Evolutionary conservation across 805 yeast species (phyloP), one percentile per base, ranked within the genome.

Genomic region (Dipodascopsis uninucleata): DNA sequence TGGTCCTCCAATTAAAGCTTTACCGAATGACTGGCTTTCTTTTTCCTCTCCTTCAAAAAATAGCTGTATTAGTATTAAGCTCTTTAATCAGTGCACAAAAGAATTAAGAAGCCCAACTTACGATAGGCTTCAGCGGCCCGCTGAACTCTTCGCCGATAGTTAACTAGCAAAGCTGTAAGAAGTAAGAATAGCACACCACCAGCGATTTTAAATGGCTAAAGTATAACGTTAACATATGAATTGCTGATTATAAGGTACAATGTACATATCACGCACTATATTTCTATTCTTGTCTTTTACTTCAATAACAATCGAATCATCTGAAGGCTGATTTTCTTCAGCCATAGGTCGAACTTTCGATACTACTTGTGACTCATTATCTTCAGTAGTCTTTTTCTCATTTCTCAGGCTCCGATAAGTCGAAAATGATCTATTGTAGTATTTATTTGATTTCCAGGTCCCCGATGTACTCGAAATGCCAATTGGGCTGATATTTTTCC

Each of bases 1-100:
- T 9, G 87, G 82, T 0, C 97, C 97, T 17, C 98, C 98, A 51
- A 93, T 83, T 36, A 85, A 71, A 1, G 97, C 97, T 61, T 81
- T 87, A 18, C 98, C 98, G 25, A 40, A 40, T 5, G 46, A 36
- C 28, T 48, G 43, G 22, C 40, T 31, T 24, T 44, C 43, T 18
- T 31, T 21, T 23, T 48, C 53, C 36, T 33, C 49, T 31, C 38
- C 51, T 47, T 25, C n/a, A n/a, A n/a, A n/a, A n/a, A n/a, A n/a
- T n/a, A n/a, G n/a, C n/a, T n/a, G n/a, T n/a, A 23, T 7, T 9
- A 3, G 7, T 23, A 16, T 16, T 14, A 34, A 22, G 10, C 1
- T 21, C 16, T 16, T 32, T 7, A 28, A 26, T 14, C 5, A 7
- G 5, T 18, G n/a, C 21, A 18, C 12, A 10, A 3, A 14, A 5